phyloP scores from a whole-genome alignment of 768 basidiomycete species.

The Boletus coccyginus region DNA sequence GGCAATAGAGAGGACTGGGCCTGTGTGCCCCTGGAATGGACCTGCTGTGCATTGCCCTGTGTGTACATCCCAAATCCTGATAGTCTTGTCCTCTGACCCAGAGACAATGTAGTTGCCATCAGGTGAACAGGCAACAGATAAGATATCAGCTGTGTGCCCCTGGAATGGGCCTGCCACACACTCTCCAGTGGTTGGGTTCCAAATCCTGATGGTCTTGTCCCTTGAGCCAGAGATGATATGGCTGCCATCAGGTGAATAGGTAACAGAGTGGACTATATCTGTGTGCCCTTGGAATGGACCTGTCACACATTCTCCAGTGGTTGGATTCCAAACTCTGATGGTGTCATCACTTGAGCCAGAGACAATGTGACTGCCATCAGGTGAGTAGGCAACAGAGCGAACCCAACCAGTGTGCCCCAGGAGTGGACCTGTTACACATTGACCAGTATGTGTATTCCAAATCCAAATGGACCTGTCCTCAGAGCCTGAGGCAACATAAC shows the following conservation, averaged over 20 bases:
- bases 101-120: conserved; percentile 16
- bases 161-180: conserved; percentile 19
- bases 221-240: conserved; percentile 24
- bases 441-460: conserved; percentile 15
- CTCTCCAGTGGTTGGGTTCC: conserved; percentile 15
- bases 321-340: conserved; percentile 24
- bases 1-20: conserved; percentile 4
- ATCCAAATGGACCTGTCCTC: conserved; percentile 1
- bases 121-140: conserved; percentile 18
- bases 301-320: conserved; percentile 11
- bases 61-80: conserved; percentile 16
- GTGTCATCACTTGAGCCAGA: conserved; percentile 22
- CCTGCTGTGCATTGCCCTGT: conserved; percentile 16
- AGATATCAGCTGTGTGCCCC: conserved; percentile 16
- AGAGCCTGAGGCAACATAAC: conserved; percentile 4
- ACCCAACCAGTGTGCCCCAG: conserved; percentile 4
- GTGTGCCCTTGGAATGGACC: conserved; percentile 20
- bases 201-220: conserved; percentile 25
- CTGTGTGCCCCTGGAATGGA: conserved; percentile 14
- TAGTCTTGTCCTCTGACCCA: conserved; percentile 16
- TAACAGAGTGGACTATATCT: conserved; percentile 15
- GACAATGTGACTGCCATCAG: conserved; percentile 24
- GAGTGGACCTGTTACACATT: neutral
- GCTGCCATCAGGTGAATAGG: conserved; percentile 21
- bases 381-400: conserved; percentile 21